Percentiles rank a stretch among this genome's conserved stretches.
phyloP scores from a whole-genome alignment of 1,284 basidiomycete genomes.

The Mrakiaceae sp. region DNA sequence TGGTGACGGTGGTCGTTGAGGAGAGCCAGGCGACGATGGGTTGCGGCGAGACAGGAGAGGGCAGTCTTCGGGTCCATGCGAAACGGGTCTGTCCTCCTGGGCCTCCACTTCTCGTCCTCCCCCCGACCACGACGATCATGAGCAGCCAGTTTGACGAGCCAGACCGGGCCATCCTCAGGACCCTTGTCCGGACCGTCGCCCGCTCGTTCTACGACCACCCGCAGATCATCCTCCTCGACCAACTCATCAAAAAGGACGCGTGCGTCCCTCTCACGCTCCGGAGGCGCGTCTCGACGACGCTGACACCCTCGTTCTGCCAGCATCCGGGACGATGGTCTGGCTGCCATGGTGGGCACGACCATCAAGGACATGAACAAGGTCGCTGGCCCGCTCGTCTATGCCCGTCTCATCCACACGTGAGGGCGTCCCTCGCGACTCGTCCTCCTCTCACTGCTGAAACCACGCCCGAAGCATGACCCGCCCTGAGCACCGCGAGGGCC shows the following conservation, averaged over 20 bases:
- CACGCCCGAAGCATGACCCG: slow-evolving; percentile 43
- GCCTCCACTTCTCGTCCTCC: too few relatives aligned
- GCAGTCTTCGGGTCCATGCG: too few relatives aligned
- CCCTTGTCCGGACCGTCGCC: slow-evolving; percentile 79
- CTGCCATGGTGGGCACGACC: slow-evolving; percentile 72
- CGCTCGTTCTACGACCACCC: slow-evolving; percentile 91
- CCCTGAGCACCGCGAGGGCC: slow-evolving; percentile 61
- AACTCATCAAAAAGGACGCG: slow-evolving; percentile 82
- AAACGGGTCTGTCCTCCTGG: too few relatives aligned
- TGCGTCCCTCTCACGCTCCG: slow-evolving; percentile 32
- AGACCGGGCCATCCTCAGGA: slow-evolving; percentile 16
- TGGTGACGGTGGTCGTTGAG: too few relatives aligned
- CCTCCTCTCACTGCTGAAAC: slow-evolving; percentile 4
- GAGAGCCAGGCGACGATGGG: too few relatives aligned
- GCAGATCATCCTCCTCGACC: slow-evolving; percentile 83
- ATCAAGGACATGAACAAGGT: slow-evolving; percentile 90
- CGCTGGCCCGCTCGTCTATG: slow-evolving; percentile 72
- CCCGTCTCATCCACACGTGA: slow-evolving; percentile 72
- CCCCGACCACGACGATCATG: neutral
- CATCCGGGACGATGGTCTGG: slow-evolving; percentile 84
- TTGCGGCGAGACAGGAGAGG: too few relatives aligned
- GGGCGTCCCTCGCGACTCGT: slow-evolving; percentile 30
- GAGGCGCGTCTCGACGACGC: slow-evolving; percentile 18
- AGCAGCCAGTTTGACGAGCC: neutral
- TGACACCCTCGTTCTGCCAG: slow-evolving; percentile 35